Conservation (phyloP, 768 basidiomycete genomes). For the Kwoniella newhampshirensis region DNA sequence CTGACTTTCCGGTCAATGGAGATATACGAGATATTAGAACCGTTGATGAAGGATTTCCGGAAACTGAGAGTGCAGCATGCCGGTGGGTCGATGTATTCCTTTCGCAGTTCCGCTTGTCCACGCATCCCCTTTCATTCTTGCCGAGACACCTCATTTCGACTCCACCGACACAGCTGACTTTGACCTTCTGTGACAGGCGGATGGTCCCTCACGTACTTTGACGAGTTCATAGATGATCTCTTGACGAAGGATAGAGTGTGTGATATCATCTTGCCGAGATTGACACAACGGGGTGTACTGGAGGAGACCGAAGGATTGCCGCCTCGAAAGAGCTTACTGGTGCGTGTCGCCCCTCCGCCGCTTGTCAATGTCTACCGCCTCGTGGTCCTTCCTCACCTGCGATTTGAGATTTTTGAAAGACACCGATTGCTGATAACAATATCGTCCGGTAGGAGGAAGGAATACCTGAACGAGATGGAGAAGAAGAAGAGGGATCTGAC, state of each 20-base stretch:
- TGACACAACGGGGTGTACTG: constrained; percentile 77
- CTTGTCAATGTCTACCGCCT: not conserved
- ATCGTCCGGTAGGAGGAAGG: constrained; percentile 28
- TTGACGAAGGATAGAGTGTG: constrained; percentile 88
- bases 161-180: not conserved
- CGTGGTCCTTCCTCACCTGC: not conserved
- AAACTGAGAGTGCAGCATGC: constrained; percentile 79
- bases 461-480: constrained; percentile 4
- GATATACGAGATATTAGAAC: constrained; percentile 90
- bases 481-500: constrained; percentile 5
- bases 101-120: too few relatives aligned
- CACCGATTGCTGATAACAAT: not conserved
- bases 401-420: not conserved
- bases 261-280: constrained; percentile 89
- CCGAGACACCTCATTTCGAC: too few relatives aligned
- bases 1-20: constrained; percentile 90
- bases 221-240: constrained; percentile 84
- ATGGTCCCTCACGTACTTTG: constrained; percentile 80
- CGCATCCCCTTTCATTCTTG: too few relatives aligned
- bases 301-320: constrained; percentile 91
- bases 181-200: constrained; percentile 61
- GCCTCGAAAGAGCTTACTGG: constrained; percentile 72
- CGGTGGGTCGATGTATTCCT: constrained; percentile 58
- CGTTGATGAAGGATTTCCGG: constrained; percentile 86
- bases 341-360: constrained; percentile 49